Base-by-base conservation (phyloP, 2,329 filamentous ascomycete genomes). In the Calcarisporium arbuscula region DNA sequence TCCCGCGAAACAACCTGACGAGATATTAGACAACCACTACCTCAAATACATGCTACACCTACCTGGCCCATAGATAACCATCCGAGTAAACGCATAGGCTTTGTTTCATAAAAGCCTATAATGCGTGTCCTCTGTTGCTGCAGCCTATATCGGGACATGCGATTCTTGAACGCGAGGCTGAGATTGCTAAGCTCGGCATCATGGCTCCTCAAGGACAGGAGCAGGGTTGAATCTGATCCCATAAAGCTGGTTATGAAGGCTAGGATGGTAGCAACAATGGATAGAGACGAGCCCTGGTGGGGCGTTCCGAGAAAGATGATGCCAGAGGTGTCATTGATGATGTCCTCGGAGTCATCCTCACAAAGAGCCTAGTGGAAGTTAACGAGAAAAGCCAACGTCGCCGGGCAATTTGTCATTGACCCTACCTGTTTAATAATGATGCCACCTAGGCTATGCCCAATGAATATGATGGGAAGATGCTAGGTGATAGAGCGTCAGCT, bases 381-480 rank as follows among this genome's bases (percentile, higher is more conserved):
- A n/a, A 42, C 15, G 18, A 5, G 17, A 28, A 23, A 19, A 16
- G n/a, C 14, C n/a, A n/a, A n/a, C n/a, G n/a, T n/a, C n/a, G n/a
- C n/a, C n/a, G n/a, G n/a, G n/a, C n/a, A n/a, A n/a, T n/a, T n/a
- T n/a, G n/a, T n/a, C 2, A 6, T 7, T n/a, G n/a, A n/a, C n/a
- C n/a, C n/a, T 19, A 36, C 27, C 18, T 48, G 28, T 15, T 48
- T 48, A 4, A 48, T 46, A 12, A 48, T 38, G 8, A 48, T 46
- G 2, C 44, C 44, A 3, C 44, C 46, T n/a, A 48, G 40, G 30
- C 46, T 48, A 5, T 48, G 43, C 4, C 44, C 42, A 2, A 48
- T 38, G 20, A 50, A 50, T 8, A 48, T 37, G 5, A 46, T 38
- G 11, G 44, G 44, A n/a, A n/a, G n/a, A n/a, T n/a, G n/a, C n/a